Evolutionary conservation across 2,329 filamentous ascomycete genomes (phyloP), one percentile per base, ranked within the genome.

Genomic region (Cladosporium sp.): DNA sequence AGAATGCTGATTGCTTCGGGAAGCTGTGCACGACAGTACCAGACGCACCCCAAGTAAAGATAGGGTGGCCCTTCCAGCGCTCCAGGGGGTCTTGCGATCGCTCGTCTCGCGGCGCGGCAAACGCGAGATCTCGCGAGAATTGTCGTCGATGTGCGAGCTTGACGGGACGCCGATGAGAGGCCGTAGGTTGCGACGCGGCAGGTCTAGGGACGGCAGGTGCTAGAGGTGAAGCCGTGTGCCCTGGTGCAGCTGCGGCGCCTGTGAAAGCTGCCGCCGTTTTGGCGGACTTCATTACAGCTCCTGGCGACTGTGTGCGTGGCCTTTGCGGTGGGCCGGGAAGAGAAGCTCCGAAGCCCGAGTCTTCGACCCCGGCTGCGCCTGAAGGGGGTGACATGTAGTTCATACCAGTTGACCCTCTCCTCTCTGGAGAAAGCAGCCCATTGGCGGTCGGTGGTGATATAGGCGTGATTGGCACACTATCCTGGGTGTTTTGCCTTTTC

Each of bases 41-140:
- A 17, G 90, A 91, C 43, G 95, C 83, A 2, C 89, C 90, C 85
- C 95, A 99, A 1, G 80, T 81, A 62, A 97, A 85, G 11, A 96
- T 79, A 0, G 95, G 93, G 12, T 82, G 80, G 3, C 95, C 95
- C 70, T 87, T 90, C 93, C 93, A 99, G 58, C 93, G 80, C 65
- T 95, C 80, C 6, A 99, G 73, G 2, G 85, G 83, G 70, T 99
- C 93, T 15, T 82, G 71, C 61, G 75, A 72, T 32, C 74, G 74
- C 41, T 80, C 80, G 53, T 77, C 81, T 42, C 70, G 71, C 3
- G 82, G 82, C 4, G 72, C 60, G 45, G 84, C 77, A 54, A 80
- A 83, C 17, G 77, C 72, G 13, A 82, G 67, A 19, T 78, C 73
- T 20, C 74, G 69, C 12, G 75, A 76, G 37, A 73, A 68, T 40